These are phyloP conservation scores for Cyclostephanos tholiformis DNA, from an alignment of 108 stramenopile genomes.

Conservation along the genomic window DNA sequence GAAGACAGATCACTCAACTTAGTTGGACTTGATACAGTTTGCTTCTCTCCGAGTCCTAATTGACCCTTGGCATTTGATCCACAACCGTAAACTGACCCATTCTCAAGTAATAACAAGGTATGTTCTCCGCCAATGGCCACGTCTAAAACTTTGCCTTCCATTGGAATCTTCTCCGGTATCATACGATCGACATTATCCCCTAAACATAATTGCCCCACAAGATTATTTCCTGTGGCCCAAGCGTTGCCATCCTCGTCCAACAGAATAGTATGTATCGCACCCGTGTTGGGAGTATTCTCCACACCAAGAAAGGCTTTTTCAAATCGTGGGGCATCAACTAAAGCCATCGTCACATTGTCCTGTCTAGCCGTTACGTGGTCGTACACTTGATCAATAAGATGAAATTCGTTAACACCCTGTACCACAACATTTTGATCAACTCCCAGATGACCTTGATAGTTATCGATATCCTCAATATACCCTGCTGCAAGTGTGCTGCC, in stretches of 20 bases:
- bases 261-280: slow-evolving; percentile 33
- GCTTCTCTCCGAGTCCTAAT: slow-evolving; percentile 42
- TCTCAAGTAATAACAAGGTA: slow-evolving; percentile 40
- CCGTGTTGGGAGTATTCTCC: slow-evolving; percentile 19
- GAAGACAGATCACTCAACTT: slow-evolving; percentile 2
- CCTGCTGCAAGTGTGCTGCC: slow-evolving; percentile 35
- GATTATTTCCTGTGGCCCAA: slow-evolving; percentile 30
- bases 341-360: not conserved
- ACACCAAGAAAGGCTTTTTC: slow-evolving; percentile 32
- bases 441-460: slow-evolving; percentile 42
- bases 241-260: slow-evolving; percentile 32
- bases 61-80: slow-evolving; percentile 50
- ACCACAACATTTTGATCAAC: slow-evolving; percentile 15
- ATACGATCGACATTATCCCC: slow-evolving; percentile 27
- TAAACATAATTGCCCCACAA: slow-evolving; percentile 38
- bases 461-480: slow-evolving; percentile 20
- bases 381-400: slow-evolving; percentile 20
- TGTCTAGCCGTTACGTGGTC: not conserved
- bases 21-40: slow-evolving; percentile 9
- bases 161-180: slow-evolving; percentile 33
- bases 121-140: slow-evolving; percentile 53
- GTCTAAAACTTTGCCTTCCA: slow-evolving; percentile 27
- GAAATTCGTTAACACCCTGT: slow-evolving; percentile 32
- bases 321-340: slow-evolving; percentile 26
- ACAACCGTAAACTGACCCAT: slow-evolving; percentile 48